A percentile compares a stretch with the other conserved stretches of the same genome.
Conservation (phyloP, 257 asterid species). For the Jasminum sambac region DNA sequence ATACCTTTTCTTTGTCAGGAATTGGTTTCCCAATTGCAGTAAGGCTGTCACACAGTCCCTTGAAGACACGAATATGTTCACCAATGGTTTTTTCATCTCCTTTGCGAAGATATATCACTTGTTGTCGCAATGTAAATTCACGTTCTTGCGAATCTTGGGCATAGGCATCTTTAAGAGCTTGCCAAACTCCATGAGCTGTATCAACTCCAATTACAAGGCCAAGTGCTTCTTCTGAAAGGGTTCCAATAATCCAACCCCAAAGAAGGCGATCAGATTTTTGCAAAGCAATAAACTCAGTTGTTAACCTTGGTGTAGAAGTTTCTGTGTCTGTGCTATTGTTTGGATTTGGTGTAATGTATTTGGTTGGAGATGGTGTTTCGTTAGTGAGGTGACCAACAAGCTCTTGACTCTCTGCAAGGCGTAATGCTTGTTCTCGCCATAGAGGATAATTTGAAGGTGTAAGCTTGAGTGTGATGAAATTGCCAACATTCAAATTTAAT, state of each 20-base stretch:
- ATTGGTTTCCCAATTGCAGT: conserved; percentile 14
- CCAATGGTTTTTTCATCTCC: background rate
- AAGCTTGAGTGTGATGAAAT: background rate
- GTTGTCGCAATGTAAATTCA: conserved; percentile 9
- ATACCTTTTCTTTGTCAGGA: conserved; percentile 11
- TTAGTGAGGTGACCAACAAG: too few relatives aligned
- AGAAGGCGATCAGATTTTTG: conserved; percentile 15
- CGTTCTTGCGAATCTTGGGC: conserved; percentile 20
- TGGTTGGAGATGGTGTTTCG: background rate
- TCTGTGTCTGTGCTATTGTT: background rate
- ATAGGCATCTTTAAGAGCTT: conserved; percentile 14
- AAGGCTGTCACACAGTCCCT: conserved; percentile 7
- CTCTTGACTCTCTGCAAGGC: background rate
- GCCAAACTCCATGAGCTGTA: conserved; percentile 2
- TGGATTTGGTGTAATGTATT: background rate
- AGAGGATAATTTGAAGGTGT: background rate
- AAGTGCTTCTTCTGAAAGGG: conserved; percentile 18
- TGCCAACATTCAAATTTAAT: background rate
- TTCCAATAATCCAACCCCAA: conserved; percentile 16
- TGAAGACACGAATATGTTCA: conserved; percentile 8
- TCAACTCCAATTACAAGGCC: conserved; percentile 23
- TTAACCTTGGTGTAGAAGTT: background rate
- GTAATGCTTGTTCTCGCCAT: background rate
- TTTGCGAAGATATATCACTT: background rate
- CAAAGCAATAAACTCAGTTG: conserved; percentile 8